Evolutionary conservation across 164 flowering plant genomes (phyloP).

Genomic region (grape (Vitis vinifera)): ASM3070453v1 NC_081816.1:4258001-4258500

Average conservation of each 20-base stretch:
- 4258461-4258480: neutral
- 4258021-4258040: conserved; percentile 19
- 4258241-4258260: conserved; percentile 21
- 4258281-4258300: conserved; percentile 34
- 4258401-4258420: neutral
- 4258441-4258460: neutral
- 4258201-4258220: conserved; percentile 25
- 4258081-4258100: conserved; percentile 23
- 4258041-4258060: conserved; percentile 24
- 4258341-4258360: neutral
- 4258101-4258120: conserved; percentile 17
- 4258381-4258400: neutral
- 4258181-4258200: conserved; percentile 18
- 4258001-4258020: conserved; percentile 18
- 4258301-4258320: conserved; percentile 33
- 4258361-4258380: neutral
- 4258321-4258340: conserved; percentile 27
- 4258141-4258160: conserved; percentile 21
- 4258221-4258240: conserved; percentile 25
- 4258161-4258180: conserved; percentile 19
- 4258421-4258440: neutral
- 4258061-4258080: conserved; percentile 27
- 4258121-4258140: conserved; percentile 21
- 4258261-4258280: conserved; percentile 21
- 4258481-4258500: neutral